Conservation (phyloP, 2,329 filamentous ascomycete species). For the Fonsecaea erecta region DNA sequence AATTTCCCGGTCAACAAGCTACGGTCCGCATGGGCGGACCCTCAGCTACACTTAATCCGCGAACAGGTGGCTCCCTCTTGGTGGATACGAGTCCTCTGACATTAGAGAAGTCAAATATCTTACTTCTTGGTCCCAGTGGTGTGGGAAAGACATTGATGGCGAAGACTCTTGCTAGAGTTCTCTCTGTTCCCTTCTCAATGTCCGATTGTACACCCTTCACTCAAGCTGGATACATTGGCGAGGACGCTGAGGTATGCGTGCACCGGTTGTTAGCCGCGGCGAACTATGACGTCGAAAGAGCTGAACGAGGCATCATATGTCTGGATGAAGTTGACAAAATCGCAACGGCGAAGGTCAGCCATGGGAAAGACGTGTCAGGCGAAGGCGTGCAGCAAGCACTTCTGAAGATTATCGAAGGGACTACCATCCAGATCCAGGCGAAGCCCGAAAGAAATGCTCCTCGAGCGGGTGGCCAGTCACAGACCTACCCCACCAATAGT, state of each 20-base stretch:
- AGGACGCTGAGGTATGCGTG: conserved; percentile 95
- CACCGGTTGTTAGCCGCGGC: conserved; percentile 87
- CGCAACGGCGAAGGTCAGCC: conserved; percentile 80
- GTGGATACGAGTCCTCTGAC: conserved; percentile 66
- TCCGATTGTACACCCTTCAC: conserved; percentile 96
- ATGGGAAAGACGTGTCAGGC: conserved; percentile 91
- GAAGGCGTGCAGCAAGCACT: conserved; percentile 97
- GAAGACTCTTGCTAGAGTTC: conserved; percentile 84
- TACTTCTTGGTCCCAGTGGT: conserved; percentile 88
- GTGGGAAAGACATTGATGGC: conserved; percentile 94
- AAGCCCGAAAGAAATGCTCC: conserved; percentile 62
- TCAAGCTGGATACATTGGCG: conserved; percentile 95
- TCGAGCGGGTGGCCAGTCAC: conserved; percentile 45
- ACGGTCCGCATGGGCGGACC: conserved; percentile 49
- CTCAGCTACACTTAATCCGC: conserved; percentile 38
- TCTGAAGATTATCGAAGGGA: conserved; percentile 94
- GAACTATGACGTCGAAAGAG: conserved; percentile 81
- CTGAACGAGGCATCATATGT: conserved; percentile 91
- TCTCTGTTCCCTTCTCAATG: conserved; percentile 95
- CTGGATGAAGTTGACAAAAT: conserved; percentile 98
- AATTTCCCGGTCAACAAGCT: conserved; percentile 65
- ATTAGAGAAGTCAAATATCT: conserved; percentile 93
- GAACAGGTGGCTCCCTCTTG: conserved; percentile 46
- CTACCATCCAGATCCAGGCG: conserved; percentile 87
- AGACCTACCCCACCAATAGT: conserved; percentile 47